phyloP scores from a whole-genome alignment of 1,139 yeast species.

The Scheffersomyces stambukii region DNA sequence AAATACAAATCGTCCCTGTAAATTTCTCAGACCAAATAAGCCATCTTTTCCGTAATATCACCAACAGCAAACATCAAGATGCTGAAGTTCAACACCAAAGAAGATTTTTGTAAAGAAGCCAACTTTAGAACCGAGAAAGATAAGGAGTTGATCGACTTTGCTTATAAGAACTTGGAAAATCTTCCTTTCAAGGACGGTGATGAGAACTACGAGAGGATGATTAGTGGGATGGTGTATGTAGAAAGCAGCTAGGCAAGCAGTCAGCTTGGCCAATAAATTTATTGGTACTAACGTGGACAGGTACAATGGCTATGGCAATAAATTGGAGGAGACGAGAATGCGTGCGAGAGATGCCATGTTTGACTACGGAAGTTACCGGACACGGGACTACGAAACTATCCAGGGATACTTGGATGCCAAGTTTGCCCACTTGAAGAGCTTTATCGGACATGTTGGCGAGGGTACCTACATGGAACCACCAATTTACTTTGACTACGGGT shows the following conservation, averaged over 20 bases:
- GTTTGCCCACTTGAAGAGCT: constrained; percentile 24
- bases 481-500: constrained; percentile 56
- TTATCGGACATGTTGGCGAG: constrained; percentile 44
- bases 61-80: constrained; percentile 3
- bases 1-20: too few species aligned
- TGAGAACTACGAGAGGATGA: constrained; percentile 42
- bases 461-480: constrained; percentile 48
- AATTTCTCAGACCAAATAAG: too few species aligned
- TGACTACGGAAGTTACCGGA: constrained; percentile 37
- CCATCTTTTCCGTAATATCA: background rate
- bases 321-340: constrained; percentile 10
- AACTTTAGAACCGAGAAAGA: constrained; percentile 20
- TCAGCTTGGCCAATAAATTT: background rate
- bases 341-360: constrained; percentile 11
- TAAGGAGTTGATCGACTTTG: constrained; percentile 36
- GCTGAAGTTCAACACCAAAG: constrained; percentile 10
- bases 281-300: constrained; percentile 2
- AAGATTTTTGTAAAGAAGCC: constrained; percentile 12
- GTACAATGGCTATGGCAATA: constrained; percentile 9
- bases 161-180: constrained; percentile 35
- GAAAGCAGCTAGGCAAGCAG: background rate
- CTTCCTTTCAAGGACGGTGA: constrained; percentile 31
- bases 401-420: constrained; percentile 27
- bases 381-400: constrained; percentile 31
- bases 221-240: constrained; percentile 18